Evolutionary conservation across 2,329 filamentous ascomycete genomes (phyloP), one percentile per base, ranked within the genome.

Genomic region (Cladophialophora exuberans): DNA sequence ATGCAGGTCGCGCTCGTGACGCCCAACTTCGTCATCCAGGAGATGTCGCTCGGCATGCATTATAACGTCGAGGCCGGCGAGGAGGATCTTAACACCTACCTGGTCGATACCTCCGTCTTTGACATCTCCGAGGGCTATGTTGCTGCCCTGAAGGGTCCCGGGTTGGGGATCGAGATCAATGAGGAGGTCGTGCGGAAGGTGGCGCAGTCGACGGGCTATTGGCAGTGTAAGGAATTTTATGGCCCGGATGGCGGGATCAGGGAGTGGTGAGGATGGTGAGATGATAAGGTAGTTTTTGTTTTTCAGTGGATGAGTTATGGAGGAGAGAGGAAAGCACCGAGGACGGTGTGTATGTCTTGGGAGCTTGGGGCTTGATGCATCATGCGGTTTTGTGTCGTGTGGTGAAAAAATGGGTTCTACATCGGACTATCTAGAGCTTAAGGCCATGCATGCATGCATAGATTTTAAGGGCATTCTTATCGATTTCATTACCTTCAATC

Each of bases 1-100:
- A 74, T 89, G 20, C 86, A 89, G 56, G 79, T 90, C 1, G 83
- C 81, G 13, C 73, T 79, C 26, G 73, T 69, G 10, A 80, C 72
- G 11, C 78, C 76, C 17, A 90, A 86, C 67, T 89, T 86, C 66
- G 80, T 79, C 0, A 89, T 90, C 22, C 83, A 88, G 65, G 87
- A 90, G 69, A 89, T 89, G 88, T 86, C 84, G 49, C 66, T 90
- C 25, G 88, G 88, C 0, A 91, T 92, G 63, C 89, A 92, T 67
- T 92, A 91, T 66, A 92, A 92, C 62, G 70, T 72, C 3, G 79
- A 80, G 63, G 80, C 78, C 0, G 84, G 82, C 1, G 78, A 82
- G 2, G 77, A 84, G 62, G 86, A 89, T 66, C 73, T 89, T 51
- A 80, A 80, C 10, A 87, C 80, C 22, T 90, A 90, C 65, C 76